Evolutionary conservation across 2,329 filamentous ascomycete genomes (phyloP).

Genomic region (Drechslerella stenobrocha): DNA sequence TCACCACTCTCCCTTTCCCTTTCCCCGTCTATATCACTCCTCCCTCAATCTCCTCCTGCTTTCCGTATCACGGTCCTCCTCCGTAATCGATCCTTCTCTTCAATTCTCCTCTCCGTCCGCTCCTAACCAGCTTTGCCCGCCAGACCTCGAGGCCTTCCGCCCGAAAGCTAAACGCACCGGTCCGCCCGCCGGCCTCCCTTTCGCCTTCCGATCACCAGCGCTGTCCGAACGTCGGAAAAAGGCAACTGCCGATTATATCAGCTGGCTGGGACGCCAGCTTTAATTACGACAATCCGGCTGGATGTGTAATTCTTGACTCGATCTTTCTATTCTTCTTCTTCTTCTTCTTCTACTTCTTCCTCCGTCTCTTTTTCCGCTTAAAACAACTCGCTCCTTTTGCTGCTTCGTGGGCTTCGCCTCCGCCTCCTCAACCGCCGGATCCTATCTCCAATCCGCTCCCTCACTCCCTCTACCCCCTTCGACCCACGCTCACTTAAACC

Average conservation of each 20-base stretch:
- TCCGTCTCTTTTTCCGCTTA: conserved; percentile 1
- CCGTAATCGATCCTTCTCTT: conserved; percentile 21
- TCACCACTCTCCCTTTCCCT: not conserved
- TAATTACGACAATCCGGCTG: not conserved
- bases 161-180: not conserved
- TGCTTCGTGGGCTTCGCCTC: conserved; percentile 10
- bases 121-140: conserved; percentile 1
- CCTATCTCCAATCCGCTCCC: conserved; percentile 1
- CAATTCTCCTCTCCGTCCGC: not conserved
- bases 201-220: conserved; percentile 3
- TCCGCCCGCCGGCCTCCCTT: conserved; percentile 4
- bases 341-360: conserved; percentile 2
- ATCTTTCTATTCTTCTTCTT: conserved; percentile 9
- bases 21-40: conserved; percentile 1
- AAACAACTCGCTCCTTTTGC: conserved; percentile 18
- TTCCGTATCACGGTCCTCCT: no score
- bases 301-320: conserved; percentile 24
- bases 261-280: not conserved
- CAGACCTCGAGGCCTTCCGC: conserved; percentile 3
- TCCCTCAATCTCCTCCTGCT: conserved; percentile 1
- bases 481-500: conserved; percentile 56
- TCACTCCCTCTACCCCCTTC: not conserved
- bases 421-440: not conserved
- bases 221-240: conserved; percentile 1
- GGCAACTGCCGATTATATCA: conserved; percentile 4